Evolutionary conservation across 1,284 basidiomycete genomes (phyloP), one percentile per base, ranked within the genome.

Genomic region (Microbotryum violaceum): DNA sequence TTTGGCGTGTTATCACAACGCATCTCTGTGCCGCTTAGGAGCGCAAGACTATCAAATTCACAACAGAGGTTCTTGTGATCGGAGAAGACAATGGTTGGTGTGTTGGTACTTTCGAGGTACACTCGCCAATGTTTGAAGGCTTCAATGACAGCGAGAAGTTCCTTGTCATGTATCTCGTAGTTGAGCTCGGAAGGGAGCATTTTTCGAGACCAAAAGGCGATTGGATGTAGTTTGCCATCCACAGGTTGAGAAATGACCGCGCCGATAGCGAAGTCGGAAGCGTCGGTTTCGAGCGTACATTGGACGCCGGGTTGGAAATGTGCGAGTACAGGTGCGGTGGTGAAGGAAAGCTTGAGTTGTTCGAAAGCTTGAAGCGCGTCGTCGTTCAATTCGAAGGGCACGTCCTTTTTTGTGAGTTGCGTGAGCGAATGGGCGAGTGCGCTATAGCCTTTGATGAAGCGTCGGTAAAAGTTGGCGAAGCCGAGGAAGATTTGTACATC

Each of bases 131-230:
- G 33, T 37, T n/a, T n/a, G n/a, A 37, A 37, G 2, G 33, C 33
- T 37, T 37, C 27, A 14, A 74, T 53, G 18, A 73, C 67, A 2
- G 71, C 72, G 1, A 73, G 56, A 29, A 83, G 58, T 72, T 83
- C 80, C 57, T 77, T 73, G 65, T 83, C 77, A 20, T 80, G 76
- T 42, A 79, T 78, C n/a, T 77, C 72, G 67, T 81, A 82, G 64
- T 82, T 82, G 6, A 70, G 54, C 70, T 81, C 75, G 0, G 77
- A 65, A 0, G 72, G 56, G 7, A 21, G 57, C 53, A 73, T 59
- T 29, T 63, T 71, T 20, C 70, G 60, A 0, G 69, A 70, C 10
- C 63, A 27, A 58, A 65, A 72, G 0, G 69, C 68, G 1, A 73
- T 49, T 3, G 72, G 69, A 23, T 58, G 61, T 1, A 65, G 52